These are phyloP conservation scores for Cunninghamia lanceolata DNA, from an alignment of 75 land plant species.

Conservation along the genomic window DNA sequence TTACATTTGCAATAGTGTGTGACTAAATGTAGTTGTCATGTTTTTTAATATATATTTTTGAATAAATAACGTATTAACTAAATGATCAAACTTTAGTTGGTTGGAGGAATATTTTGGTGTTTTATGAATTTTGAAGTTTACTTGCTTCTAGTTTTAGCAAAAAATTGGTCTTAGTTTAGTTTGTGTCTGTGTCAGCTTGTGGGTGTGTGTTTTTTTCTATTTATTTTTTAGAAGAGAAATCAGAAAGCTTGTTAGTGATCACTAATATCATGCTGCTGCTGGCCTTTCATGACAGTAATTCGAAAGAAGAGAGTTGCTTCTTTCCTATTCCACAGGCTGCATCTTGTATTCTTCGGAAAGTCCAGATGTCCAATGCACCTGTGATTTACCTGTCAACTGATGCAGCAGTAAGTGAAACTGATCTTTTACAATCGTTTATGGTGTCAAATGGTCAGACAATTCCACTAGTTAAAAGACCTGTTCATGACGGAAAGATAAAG, in stretches of 20 bases:
- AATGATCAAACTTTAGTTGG: neutral
- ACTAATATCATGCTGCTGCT: conserved; percentile 2
- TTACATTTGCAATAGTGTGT: neutral
- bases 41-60: neutral
- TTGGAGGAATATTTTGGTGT: neutral
- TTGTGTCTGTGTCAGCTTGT: neutral
- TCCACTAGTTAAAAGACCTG: conserved; percentile 72
- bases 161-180: neutral
- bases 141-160: neutral
- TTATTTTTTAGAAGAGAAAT: neutral
- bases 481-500: conserved; percentile 69
- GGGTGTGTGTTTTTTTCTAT: conserved; percentile 6
- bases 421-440: conserved; percentile 63
- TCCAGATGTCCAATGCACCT: conserved; percentile 55
- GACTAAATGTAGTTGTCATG: neutral
- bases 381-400: conserved; percentile 93
- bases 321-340: conserved; percentile 94
- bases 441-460: conserved; percentile 47
- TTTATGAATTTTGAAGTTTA: neutral
- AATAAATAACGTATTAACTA: neutral
- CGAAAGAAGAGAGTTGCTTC: conserved; percentile 72
- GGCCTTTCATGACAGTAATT: conserved; percentile 44
- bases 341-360: conserved; percentile 63
- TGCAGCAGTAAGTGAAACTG: conserved; percentile 85
- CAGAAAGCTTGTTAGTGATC: neutral